phyloP scores from a whole-genome alignment of 140 eudicot species.

The Cichorium intybus region DNA sequence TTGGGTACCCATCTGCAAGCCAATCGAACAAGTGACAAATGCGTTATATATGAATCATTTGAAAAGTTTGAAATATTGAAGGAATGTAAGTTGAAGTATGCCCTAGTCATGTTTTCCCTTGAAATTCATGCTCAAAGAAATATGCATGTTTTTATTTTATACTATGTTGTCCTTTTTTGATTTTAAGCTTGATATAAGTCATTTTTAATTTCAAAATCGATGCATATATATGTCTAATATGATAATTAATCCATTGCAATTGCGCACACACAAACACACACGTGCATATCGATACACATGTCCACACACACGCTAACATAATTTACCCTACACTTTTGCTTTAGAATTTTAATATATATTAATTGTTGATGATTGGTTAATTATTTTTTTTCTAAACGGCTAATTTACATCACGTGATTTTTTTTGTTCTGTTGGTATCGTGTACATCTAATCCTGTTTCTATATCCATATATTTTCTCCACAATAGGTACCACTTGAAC shows the following conservation, averaged over 20 bases:
- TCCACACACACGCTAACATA: no score
- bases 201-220: neutral
- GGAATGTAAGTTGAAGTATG: neutral
- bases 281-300: neutral
- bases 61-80: neutral
- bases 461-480: no score
- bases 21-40: neutral
- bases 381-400: no score
- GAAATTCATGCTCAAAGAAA: neutral
- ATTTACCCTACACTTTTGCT: no score
- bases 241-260: no score
- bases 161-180: neutral
- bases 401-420: no score
- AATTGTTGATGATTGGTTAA: no score
- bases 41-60: neutral
- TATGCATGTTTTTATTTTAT: neutral
- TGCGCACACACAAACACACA: neutral
- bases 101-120: neutral
- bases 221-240: no score
- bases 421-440: no score
- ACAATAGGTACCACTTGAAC: no score
- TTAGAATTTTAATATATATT: no score
- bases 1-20: slow-evolving; percentile 58
- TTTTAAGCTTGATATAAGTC: neutral
- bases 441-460: no score